A percentile compares a stretch with the other conserved stretches of the same genome.
Conservation (phyloP, 2,329 filamentous ascomycete genomes). For the Chaetomiaceae sp. region DNA sequence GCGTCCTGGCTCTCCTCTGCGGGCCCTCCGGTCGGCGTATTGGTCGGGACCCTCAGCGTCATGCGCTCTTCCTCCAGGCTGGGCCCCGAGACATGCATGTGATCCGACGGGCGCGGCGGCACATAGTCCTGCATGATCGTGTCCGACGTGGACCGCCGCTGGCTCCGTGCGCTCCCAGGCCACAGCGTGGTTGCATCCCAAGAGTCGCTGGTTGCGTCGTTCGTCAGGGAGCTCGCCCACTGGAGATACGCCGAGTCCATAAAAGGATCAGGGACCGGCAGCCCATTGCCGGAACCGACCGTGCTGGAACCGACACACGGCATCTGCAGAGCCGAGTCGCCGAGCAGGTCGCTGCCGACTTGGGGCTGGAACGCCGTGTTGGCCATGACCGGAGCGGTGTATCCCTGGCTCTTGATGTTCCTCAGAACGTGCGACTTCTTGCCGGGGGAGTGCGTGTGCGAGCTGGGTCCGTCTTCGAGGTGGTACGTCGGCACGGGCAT, state of each 20-base stretch:
- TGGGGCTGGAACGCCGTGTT: slow-evolving; percentile 8
- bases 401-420: slow-evolving; percentile 16
- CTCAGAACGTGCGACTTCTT: slow-evolving; percentile 24
- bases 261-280: slow-evolving; percentile 28
- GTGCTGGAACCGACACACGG: slow-evolving; percentile 18
- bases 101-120: slow-evolving; percentile 20
- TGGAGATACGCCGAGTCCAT: slow-evolving; percentile 26
- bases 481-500: slow-evolving; percentile 39
- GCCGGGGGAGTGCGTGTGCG: slow-evolving; percentile 60
- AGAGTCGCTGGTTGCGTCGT: neutral
- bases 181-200: slow-evolving; percentile 17
- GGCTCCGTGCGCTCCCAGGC: slow-evolving; percentile 12
- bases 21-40: slow-evolving; percentile 36
- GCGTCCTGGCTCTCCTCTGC: slow-evolving; percentile 7
- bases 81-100: slow-evolving; percentile 30
- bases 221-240: slow-evolving; percentile 23
- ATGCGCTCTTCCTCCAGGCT: slow-evolving; percentile 34
- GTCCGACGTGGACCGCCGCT: slow-evolving; percentile 33
- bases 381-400: neutral
- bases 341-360: slow-evolving; percentile 1
- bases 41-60: slow-evolving; percentile 39
- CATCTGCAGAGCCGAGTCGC: slow-evolving; percentile 16
- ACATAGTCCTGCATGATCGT: slow-evolving; percentile 41
- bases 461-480: slow-evolving; percentile 46
- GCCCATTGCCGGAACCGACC: slow-evolving; percentile 17